Percentiles rank a stretch among this genome's conserved stretches.
phyloP scores from a whole-genome alignment of 2,329 filamentous ascomycete genomes.

The Diplodia sapinea region DNA sequence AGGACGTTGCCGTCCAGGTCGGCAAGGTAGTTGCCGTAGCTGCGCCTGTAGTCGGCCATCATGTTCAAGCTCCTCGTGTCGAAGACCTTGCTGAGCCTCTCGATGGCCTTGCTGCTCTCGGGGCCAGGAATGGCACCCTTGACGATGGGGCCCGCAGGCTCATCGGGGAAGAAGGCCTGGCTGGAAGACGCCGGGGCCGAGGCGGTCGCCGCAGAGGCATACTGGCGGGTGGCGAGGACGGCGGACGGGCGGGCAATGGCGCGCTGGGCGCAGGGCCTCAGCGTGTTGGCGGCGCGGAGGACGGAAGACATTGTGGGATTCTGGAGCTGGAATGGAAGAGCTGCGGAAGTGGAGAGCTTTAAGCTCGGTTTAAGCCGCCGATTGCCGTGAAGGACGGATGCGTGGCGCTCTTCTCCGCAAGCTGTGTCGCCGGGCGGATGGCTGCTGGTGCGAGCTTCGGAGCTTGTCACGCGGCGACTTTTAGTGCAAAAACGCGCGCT shows the following conservation, averaged over 20 bases:
- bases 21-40: conserved; percentile 76
- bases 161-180: conserved; percentile 63
- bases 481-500: neutral
- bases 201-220: conserved; percentile 45
- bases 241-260: conserved; percentile 36
- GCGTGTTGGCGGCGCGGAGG: conserved; percentile 40
- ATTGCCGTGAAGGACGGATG: conserved; percentile 20
- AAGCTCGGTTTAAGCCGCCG: conserved; percentile 23
- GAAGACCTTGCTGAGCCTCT: conserved; percentile 77
- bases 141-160: conserved; percentile 62
- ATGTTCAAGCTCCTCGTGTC: conserved; percentile 82
- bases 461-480: conserved; percentile 5
- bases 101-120: conserved; percentile 70
- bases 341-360: conserved; percentile 9
- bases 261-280: conserved; percentile 36
- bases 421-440: neutral
- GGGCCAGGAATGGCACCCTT: conserved; percentile 74
- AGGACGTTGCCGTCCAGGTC: conserved; percentile 74
- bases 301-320: conserved; percentile 41
- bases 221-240: conserved; percentile 36
- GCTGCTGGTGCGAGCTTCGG: conserved; percentile 15
- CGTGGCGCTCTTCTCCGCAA: conserved; percentile 25
- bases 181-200: conserved; percentile 42
- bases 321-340: neutral
- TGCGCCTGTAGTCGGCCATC: conserved; percentile 48